These are phyloP conservation scores for Kazachstania taianensis DNA, from an alignment of 805 yeast genomes.

Conservation along the genomic window DNA sequence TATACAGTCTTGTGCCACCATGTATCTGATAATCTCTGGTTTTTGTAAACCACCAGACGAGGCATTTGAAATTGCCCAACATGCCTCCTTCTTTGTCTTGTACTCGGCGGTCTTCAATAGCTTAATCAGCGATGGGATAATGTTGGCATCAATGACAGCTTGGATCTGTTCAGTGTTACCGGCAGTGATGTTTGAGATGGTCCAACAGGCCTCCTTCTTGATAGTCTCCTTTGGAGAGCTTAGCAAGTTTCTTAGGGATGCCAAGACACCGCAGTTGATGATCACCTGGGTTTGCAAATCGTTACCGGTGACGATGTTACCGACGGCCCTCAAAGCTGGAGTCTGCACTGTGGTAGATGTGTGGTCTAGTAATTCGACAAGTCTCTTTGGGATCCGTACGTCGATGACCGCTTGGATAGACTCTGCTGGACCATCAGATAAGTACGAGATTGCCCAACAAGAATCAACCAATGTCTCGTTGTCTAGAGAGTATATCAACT, in stretches of 20 bases:
- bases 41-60: conserved; percentile 87
- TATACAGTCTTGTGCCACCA: conserved; percentile 92
- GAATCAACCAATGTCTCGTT: conserved; percentile 93
- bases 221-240: conserved; percentile 82
- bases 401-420: conserved; percentile 96
- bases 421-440: conserved; percentile 85
- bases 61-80: conserved; percentile 98
- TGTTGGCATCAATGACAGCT: conserved; percentile 89
- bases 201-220: conserved; percentile 98
- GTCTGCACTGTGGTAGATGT: conserved; percentile 84
- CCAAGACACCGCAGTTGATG: conserved; percentile 83
- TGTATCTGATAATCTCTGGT: conserved; percentile 89
- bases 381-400: conserved; percentile 86
- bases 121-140: conserved; percentile 84
- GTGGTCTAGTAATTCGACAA: conserved; percentile 83
- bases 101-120: conserved; percentile 77
- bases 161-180: conserved; percentile 94
- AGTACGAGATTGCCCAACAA: conserved; percentile 95
- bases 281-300: conserved; percentile 93
- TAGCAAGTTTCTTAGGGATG: conserved; percentile 72
- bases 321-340: conserved; percentile 94
- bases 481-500: conserved; percentile 81
- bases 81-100: conserved; percentile 95
- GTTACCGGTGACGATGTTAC: conserved; percentile 95
- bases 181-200: conserved; percentile 94